Percentiles rank a stretch among this genome's conserved stretches.
Evolutionary conservation across 2,329 filamentous ascomycete genomes (phyloP).

Genomic region (Diaporthe batatas): DNA sequence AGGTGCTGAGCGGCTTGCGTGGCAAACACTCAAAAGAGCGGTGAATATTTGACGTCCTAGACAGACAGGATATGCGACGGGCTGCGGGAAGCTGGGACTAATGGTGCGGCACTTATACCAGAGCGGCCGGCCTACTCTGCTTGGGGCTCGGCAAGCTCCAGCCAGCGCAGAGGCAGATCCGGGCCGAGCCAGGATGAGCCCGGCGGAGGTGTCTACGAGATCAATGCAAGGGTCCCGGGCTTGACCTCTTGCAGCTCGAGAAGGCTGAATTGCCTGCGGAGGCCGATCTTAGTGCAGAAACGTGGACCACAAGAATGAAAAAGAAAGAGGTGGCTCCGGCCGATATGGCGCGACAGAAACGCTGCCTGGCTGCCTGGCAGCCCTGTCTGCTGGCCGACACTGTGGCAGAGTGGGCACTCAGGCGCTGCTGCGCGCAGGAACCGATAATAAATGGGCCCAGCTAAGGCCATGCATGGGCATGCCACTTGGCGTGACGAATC

Average conservation of each 20-base stretch:
- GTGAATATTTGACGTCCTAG: conserved; percentile 15
- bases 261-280: conserved; percentile 27
- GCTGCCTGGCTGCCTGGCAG: not conserved
- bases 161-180: conserved; percentile 24
- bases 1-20: conserved; percentile 13
- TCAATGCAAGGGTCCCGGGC: conserved; percentile 33
- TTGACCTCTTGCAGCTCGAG: conserved; percentile 16
- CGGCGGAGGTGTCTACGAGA: conserved; percentile 1
- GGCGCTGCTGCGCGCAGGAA: conserved; percentile 17
- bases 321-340: not conserved
- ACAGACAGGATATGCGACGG: conserved; percentile 9
- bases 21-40: conserved; percentile 23
- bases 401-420: too few species aligned
- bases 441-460: not conserved
- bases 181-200: conserved; percentile 30
- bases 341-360: not conserved
- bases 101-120: conserved; percentile 34
- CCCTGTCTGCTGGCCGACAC: not conserved
- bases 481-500: conserved; percentile 16
- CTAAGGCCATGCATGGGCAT: not conserved
- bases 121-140: not conserved
- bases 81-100: conserved; percentile 1
- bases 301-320: conserved; percentile 12
- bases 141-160: conserved; percentile 25
- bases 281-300: conserved; percentile 27